Evolutionary conservation across 495 filamentous ascomycete genomes (phyloP).

Genomic region (Penicillium tannophilum): DNA sequence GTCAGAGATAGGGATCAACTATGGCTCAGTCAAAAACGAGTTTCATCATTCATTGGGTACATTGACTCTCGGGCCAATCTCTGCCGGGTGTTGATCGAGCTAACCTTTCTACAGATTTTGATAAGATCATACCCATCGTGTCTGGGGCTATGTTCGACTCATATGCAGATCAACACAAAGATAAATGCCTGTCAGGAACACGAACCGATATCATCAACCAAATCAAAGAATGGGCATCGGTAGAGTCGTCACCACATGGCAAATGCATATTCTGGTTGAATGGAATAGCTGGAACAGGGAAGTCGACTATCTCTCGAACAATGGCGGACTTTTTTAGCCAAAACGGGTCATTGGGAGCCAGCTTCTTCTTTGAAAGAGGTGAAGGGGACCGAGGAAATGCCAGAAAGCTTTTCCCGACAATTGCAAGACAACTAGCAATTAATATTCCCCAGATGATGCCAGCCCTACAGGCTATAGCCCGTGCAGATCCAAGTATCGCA

Average conservation of each 20-base stretch:
- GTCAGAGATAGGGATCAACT: not conserved
- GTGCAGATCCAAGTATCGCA: not conserved
- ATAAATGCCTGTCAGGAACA: not conserved
- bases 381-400: slow-evolving; percentile 8
- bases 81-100: too few species aligned
- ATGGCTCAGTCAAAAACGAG: not conserved
- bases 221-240: not conserved
- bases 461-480: not conserved
- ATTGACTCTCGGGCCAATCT: not conserved
- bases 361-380: slow-evolving; percentile 8
- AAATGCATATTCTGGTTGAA: slow-evolving; percentile 5
- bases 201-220: not conserved
- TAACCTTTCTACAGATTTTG: too few species aligned
- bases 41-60: not conserved
- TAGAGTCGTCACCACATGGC: not conserved
- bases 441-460: not conserved
- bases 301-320: slow-evolving; percentile 6
- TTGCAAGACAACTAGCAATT: not conserved
- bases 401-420: not conserved
- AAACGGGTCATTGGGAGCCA: not conserved
- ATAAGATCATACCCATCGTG: not conserved
- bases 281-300: slow-evolving; percentile 9
- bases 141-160: slow-evolving; percentile 22
- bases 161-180: slow-evolving; percentile 3
- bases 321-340: not conserved